Evolutionary conservation across 176 grass and related monocot species (phyloP).

Genomic region (Poa annua): DNA sequence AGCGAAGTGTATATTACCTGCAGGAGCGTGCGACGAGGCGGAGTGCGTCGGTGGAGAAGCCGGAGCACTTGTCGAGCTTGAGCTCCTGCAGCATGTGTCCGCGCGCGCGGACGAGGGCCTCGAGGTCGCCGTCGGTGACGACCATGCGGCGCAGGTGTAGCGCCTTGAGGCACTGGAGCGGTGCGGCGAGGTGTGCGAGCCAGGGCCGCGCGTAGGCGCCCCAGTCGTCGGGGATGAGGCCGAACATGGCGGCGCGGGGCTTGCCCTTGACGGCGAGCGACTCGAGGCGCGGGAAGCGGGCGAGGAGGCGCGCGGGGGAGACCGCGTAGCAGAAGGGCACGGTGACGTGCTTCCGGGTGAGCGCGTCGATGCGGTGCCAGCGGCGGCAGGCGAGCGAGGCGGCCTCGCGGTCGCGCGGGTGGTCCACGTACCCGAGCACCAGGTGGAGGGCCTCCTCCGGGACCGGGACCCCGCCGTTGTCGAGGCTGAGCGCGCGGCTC

Average conservation of each 20-base stretch:
- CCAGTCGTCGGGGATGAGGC: constrained; percentile 78
- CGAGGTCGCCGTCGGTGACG: constrained; percentile 74
- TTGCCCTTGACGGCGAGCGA: constrained; percentile 82
- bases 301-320: constrained; percentile 53
- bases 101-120: constrained; percentile 55
- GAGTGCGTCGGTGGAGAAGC: constrained; percentile 84
- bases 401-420: constrained; percentile 74
- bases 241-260: constrained; percentile 79
- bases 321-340: constrained; percentile 79
- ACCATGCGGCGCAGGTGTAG: constrained; percentile 85
- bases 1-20: constrained; percentile 51
- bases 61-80: constrained; percentile 90
- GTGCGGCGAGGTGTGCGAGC: constrained; percentile 53
- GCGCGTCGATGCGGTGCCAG: constrained; percentile 76
- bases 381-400: constrained; percentile 69
- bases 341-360: constrained; percentile 77
- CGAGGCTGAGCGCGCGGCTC: constrained; percentile 44
- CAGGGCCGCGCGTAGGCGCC: constrained; percentile 66
- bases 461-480: constrained; percentile 23
- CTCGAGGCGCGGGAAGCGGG: constrained; percentile 71
- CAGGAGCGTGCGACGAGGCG: constrained; percentile 66
- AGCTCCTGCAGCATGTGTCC: constrained; percentile 78
- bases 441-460: constrained; percentile 76
- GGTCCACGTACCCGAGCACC: constrained; percentile 67
- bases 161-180: constrained; percentile 79